phyloP scores from a whole-genome alignment of 805 yeast genomes.

The Sugiyamaella boreocaroliniensis region DNA sequence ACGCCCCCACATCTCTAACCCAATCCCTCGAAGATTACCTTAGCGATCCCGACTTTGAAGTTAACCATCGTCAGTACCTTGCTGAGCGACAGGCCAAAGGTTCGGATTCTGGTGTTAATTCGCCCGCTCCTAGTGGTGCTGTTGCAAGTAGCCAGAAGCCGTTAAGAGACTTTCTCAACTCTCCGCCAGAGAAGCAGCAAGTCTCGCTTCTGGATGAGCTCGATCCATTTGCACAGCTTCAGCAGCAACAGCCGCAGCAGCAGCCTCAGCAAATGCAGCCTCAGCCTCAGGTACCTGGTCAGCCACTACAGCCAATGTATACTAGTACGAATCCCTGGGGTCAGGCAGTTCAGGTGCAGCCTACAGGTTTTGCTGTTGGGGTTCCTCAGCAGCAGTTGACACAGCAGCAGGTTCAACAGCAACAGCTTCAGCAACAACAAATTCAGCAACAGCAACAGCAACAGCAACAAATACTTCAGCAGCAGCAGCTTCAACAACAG shows the following conservation, averaged over 20 bases:
- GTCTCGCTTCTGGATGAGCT: not conserved
- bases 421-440: conserved; percentile 22
- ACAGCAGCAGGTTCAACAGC: conserved; percentile 12
- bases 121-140: not conserved
- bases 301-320: conserved; percentile 15
- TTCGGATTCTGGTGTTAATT: conserved; percentile 3
- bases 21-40: conserved; percentile 82
- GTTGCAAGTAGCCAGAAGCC: not conserved
- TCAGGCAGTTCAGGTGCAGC: not conserved
- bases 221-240: conserved; percentile 1
- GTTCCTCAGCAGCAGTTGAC: not conserved
- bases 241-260: conserved; percentile 2
- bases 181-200: conserved; percentile 13
- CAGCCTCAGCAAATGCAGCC: not conserved
- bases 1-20: conserved; percentile 92
- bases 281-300: conserved; percentile 11
- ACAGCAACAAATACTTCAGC: conserved; percentile 20
- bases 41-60: conserved; percentile 77
- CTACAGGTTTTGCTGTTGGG: not conserved
- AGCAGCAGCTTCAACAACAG: conserved; percentile 21
- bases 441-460: conserved; percentile 6
- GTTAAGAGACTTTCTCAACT: conserved; percentile 12
- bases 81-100: conserved; percentile 50
- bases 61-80: conserved; percentile 68
- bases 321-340: not conserved